A percentile compares a stretch with the other conserved stretches of the same genome.
These are phyloP conservation scores for Bjerkandera adusta DNA, from an alignment of 1,284 basidiomycete species.

Conservation along the genomic window DNA sequence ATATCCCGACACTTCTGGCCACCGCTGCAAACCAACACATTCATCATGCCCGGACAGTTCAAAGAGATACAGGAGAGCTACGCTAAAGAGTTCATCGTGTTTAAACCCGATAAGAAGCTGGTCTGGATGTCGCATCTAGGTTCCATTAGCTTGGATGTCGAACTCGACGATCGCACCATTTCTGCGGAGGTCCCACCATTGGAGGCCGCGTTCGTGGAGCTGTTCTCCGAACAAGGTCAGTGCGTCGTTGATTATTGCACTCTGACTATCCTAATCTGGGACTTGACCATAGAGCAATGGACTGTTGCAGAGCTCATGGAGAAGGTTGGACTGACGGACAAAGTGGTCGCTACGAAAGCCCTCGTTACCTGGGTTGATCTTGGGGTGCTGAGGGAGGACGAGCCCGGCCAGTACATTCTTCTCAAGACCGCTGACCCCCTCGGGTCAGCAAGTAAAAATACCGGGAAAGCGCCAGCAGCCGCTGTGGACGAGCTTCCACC, in stretches of 20 bases:
- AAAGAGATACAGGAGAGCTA: conserved; percentile 75
- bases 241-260: conserved; percentile 1
- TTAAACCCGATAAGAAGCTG: conserved; percentile 90
- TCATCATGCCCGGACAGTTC: conserved; percentile 84
- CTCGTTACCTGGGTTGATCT: conserved; percentile 82
- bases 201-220: conserved; percentile 86
- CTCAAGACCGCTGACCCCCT: conserved; percentile 59
- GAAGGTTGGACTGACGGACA: conserved; percentile 63
- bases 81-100: conserved; percentile 68
- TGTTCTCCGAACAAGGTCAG: conserved; percentile 73
- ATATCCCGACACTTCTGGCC: conserved; percentile 96
- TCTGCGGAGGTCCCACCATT: conserved; percentile 80
- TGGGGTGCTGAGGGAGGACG: conserved; percentile 74
- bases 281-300: conserved; percentile 71
- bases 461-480: conserved; percentile 21
- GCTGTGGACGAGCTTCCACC: conserved; percentile 49
- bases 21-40: conserved; percentile 65
- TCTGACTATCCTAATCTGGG: not conserved
- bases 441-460: conserved; percentile 14
- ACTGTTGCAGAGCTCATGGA: conserved; percentile 62
- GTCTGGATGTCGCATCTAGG: conserved; percentile 87
- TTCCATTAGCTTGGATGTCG: conserved; percentile 73
- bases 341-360: conserved; percentile 64
- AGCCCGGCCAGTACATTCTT: conserved; percentile 53
- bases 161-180: conserved; percentile 77